Conservation (phyloP, 2,329 filamentous ascomycete genomes). For the Fusarium tjaetaba region DNA sequence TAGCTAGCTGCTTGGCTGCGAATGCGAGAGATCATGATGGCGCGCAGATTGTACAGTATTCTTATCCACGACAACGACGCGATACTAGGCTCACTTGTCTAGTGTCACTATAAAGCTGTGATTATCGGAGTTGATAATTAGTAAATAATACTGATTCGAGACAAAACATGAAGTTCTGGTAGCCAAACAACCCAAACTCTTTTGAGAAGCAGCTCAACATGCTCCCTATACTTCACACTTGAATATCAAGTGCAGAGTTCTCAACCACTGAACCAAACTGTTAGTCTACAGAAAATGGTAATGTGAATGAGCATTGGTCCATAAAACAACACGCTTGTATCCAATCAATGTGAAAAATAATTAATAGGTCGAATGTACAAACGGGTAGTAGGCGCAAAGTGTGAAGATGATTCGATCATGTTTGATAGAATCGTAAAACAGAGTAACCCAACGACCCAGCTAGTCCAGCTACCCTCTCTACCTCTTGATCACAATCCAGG, state of each 20-base stretch:
- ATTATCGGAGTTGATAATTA: not conserved
- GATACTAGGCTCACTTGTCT: not conserved
- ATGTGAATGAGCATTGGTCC: conserved; percentile 7
- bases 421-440: conserved; percentile 15
- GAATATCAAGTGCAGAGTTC: not conserved
- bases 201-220: conserved; percentile 13
- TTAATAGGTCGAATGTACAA: not conserved
- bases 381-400: not conserved
- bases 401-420: conserved; percentile 33
- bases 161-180: not conserved
- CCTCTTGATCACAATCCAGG: conserved; percentile 7
- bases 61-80: conserved; percentile 7
- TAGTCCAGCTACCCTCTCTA: conserved; percentile 8
- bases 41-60: not conserved
- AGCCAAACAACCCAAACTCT: conserved; percentile 1
- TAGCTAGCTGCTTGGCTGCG: not conserved
- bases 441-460: conserved; percentile 9
- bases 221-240: not conserved
- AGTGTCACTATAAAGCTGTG: not conserved
- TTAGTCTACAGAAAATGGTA: not conserved
- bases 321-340: conserved; percentile 12
- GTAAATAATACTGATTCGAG: not conserved
- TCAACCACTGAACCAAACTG: not conserved
- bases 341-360: conserved; percentile 20
- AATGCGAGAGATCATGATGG: conserved; percentile 7